A percentile compares a stretch with the other conserved stretches of the same genome.
phyloP scores from a whole-genome alignment of 2,329 filamentous ascomycete genomes.

The Claviceps purpurea region DNA sequence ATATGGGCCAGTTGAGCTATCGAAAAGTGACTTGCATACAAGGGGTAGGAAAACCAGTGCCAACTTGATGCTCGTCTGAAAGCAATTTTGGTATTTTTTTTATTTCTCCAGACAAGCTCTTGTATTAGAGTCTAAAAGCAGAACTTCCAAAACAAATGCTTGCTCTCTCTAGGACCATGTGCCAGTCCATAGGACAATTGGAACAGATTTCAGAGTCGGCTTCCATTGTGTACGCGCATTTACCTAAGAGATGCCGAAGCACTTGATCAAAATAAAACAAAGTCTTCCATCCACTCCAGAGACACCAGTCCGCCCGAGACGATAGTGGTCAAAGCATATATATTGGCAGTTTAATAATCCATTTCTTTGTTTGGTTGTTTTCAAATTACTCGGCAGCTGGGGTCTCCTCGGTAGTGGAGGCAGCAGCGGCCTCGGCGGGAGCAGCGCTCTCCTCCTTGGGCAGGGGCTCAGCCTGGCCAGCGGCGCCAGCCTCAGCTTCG shows the following conservation, averaged over 20 bases:
- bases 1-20: not conserved
- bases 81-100: constrained; percentile 39
- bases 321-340: constrained; percentile 17
- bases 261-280: constrained; percentile 40
- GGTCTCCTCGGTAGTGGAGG: constrained; percentile 48
- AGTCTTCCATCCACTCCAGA: constrained; percentile 49
- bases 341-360: constrained; percentile 15
- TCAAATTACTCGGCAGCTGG: constrained; percentile 50
- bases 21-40: not conserved
- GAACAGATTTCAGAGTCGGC: constrained; percentile 21
- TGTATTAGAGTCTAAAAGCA: constrained; percentile 44
- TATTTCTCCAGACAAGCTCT: constrained; percentile 40
- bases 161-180: constrained; percentile 25
- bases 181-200: constrained; percentile 25
- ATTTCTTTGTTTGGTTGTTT: not conserved
- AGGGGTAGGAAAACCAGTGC: not conserved
- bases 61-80: constrained; percentile 14
- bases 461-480: constrained; percentile 35
- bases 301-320: constrained; percentile 44
- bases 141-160: constrained; percentile 33
- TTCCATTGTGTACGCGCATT: constrained; percentile 25
- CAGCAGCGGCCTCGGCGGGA: constrained; percentile 42
- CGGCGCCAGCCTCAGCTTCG: constrained; percentile 68
- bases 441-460: constrained; percentile 33
- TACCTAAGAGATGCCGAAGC: constrained; percentile 36